Percentiles rank a stretch among this genome's conserved stretches.
These are phyloP conservation scores for Solanum ossicruentum DNA, from an alignment of 257 asterid genomes.

Conservation along the genomic window DNA sequence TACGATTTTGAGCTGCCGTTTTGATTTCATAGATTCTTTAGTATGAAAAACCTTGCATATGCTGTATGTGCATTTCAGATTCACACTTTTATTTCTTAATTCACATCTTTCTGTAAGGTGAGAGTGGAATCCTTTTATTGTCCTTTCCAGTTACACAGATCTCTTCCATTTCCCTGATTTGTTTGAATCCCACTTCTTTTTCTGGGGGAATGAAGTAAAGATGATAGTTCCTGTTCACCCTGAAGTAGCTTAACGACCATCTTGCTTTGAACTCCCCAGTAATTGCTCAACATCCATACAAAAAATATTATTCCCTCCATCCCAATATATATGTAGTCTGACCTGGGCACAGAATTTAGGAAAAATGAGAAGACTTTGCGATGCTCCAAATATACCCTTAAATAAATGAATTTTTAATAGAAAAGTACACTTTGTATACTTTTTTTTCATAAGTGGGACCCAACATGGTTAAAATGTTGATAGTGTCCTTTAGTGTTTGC, in stretches of 20 bases:
- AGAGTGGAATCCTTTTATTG: neutral
- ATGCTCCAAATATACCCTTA: neutral
- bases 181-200: neutral
- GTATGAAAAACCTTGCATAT: neutral
- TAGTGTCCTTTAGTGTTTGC: neutral
- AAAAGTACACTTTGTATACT: neutral
- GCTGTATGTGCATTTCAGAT: neutral
- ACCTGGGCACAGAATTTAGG: too few relatives aligned
- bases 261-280: neutral
- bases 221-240: neutral
- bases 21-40: neutral
- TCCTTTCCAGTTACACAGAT: neutral
- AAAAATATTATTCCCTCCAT: neutral
- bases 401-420: neutral
- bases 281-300: neutral
- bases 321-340: neutral
- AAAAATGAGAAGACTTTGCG: neutral
- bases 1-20: neutral
- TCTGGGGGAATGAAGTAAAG: neutral
- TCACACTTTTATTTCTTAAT: neutral
- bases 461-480: neutral
- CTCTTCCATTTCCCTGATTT: neutral
- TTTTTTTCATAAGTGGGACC: neutral
- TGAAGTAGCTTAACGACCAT: neutral
- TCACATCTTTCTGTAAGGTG: neutral